Conservation (phyloP, 2,329 filamentous ascomycete species). For the Arthrobotrys entomopaga region DNA sequence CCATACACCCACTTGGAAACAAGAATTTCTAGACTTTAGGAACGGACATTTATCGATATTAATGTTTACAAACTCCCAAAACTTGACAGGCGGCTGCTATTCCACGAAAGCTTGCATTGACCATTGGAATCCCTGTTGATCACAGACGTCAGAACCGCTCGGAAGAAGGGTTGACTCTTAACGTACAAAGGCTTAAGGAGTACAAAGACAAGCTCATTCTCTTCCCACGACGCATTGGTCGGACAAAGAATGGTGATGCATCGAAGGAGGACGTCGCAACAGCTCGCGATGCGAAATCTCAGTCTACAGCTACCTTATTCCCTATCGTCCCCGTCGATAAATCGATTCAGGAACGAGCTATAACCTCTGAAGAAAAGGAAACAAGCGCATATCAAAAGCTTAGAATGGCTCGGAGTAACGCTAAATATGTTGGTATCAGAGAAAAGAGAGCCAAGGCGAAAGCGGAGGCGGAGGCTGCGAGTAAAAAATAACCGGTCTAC, state of each 20-base stretch:
- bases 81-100: constrained; percentile 65
- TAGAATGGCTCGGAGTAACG: constrained; percentile 83
- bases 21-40: background rate
- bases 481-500: constrained; percentile 78
- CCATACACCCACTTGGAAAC: constrained; percentile 60
- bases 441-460: constrained; percentile 94
- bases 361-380: constrained; percentile 79
- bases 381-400: constrained; percentile 88
- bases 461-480: constrained; percentile 78
- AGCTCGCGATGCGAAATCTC: constrained; percentile 68
- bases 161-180: constrained; percentile 91
- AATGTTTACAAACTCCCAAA: constrained; percentile 6
- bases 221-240: constrained; percentile 93
- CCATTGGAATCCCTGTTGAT: constrained; percentile 97
- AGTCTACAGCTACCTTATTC: constrained; percentile 64
- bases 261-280: constrained; percentile 83
- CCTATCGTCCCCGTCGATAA: constrained; percentile 68
- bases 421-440: constrained; percentile 81
- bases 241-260: constrained; percentile 91
- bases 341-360: constrained; percentile 66
- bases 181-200: constrained; percentile 97
- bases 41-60: no score
- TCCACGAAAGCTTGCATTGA: constrained; percentile 90
- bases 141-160: constrained; percentile 95
- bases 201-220: constrained; percentile 97